These are phyloP conservation scores for Maudiozyma barnettii DNA, from an alignment of 805 yeast genomes.

Conservation along the genomic window DNA sequence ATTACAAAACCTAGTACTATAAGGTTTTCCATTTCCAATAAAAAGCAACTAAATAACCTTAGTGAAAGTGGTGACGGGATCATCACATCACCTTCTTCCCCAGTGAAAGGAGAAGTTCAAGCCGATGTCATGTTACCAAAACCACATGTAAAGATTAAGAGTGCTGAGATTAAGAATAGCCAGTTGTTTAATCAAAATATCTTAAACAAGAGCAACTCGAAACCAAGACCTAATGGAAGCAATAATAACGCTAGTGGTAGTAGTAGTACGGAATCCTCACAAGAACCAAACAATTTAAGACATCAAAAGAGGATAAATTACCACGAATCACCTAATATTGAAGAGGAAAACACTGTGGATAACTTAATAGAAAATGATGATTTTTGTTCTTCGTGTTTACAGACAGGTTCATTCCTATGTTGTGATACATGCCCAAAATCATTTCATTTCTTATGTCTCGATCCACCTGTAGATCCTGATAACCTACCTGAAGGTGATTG, in stretches of 20 bases:
- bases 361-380: conserved; percentile 58
- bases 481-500: conserved; percentile 79
- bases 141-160: conserved; percentile 9
- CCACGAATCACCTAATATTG: not conserved
- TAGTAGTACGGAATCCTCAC: not conserved
- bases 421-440: conserved; percentile 91
- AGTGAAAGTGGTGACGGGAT: not conserved
- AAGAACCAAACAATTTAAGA: not conserved
- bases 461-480: conserved; percentile 76
- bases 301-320: not conserved
- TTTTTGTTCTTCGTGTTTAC: conserved; percentile 84
- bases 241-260: not conserved
- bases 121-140: not conserved
- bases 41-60: not conserved
- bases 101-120: no score
- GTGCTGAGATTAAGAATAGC: conserved; percentile 21
- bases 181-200: conserved; percentile 38
- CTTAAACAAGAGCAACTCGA: conserved; percentile 1
- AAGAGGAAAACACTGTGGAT: not conserved
- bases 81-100: not conserved
- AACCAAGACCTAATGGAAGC: not conserved
- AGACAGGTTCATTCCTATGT: conserved; percentile 80
- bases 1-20: conserved; percentile 28
- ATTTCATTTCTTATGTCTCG: conserved; percentile 84
- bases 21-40: conserved; percentile 10